Evolutionary conservation across 306 rosid genomes (phyloP).

Genomic region (Vigna trinervia): DNA sequence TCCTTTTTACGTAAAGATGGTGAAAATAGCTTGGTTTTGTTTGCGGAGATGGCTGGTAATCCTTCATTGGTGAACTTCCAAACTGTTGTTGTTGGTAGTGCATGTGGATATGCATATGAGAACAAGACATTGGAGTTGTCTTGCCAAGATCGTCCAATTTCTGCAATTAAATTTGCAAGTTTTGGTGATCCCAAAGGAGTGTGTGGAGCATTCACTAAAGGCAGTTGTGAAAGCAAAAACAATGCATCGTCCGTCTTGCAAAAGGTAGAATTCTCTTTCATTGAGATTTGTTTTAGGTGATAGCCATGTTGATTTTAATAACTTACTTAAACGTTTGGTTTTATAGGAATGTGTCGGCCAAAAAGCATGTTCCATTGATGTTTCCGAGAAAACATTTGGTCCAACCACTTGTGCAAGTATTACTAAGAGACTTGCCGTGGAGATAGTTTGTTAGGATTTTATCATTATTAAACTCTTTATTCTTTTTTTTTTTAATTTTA

Average conservation of each 20-base stretch:
- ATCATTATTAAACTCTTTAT: too few species aligned
- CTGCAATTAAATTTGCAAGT: slow-evolving; percentile 59
- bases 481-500: too few species aligned
- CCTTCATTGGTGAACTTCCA: slow-evolving; percentile 53
- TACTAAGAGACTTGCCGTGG: slow-evolving; percentile 58
- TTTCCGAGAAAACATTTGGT: slow-evolving; percentile 35
- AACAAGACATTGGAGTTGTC: slow-evolving; percentile 51
- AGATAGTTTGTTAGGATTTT: slow-evolving; percentile 42
- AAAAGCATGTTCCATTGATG: neutral
- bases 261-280: neutral
- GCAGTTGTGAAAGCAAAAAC: slow-evolving; percentile 45
- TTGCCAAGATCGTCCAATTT: slow-evolving; percentile 51
- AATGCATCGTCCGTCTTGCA: slow-evolving; percentile 44
- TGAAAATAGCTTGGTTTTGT: slow-evolving; percentile 55
- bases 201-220: slow-evolving; percentile 55
- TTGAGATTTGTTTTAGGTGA: neutral
- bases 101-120: slow-evolving; percentile 55
- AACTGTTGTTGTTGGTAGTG: slow-evolving; percentile 42
- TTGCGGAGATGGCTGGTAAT: slow-evolving; percentile 65
- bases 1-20: slow-evolving; percentile 45
- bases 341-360: slow-evolving; percentile 57
- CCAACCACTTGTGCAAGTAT: slow-evolving; percentile 46
- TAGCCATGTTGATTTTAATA: neutral
- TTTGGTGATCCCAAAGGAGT: slow-evolving; percentile 59
- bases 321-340: neutral